These are phyloP conservation scores for Trypanosoma theileri DNA, from an alignment of 208 protist species.

Conservation along the genomic window DNA sequence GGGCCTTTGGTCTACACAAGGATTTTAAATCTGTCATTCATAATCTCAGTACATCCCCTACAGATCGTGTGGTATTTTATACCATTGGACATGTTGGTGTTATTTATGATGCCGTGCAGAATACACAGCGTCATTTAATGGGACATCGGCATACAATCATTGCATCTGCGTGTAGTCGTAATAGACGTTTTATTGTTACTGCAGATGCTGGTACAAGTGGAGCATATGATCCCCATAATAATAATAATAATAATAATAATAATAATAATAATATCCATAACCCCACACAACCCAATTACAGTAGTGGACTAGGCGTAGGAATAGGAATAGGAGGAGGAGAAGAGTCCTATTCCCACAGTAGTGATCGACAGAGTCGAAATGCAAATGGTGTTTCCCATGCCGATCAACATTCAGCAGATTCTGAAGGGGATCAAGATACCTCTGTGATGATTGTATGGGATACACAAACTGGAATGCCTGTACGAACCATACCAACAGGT, in stretches of 20 bases:
- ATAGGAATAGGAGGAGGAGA: slow-evolving; percentile 4
- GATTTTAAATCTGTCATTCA: slow-evolving; percentile 85
- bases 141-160: slow-evolving; percentile 89
- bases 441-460: slow-evolving; percentile 95
- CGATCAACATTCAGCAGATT: too few species aligned
- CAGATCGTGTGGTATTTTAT: slow-evolving; percentile 89
- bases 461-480: slow-evolving; percentile 69
- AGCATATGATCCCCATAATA: not conserved
- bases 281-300: not conserved
- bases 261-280: too few species aligned
- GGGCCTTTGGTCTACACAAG: slow-evolving; percentile 92
- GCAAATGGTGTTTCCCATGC: too few species aligned
- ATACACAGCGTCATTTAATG: slow-evolving; percentile 89
- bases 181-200: slow-evolving; percentile 92
- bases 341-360: not conserved
- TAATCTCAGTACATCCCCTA: slow-evolving; percentile 70
- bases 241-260: too few species aligned
- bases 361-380: slow-evolving; percentile 9
- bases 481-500: slow-evolving; percentile 77
- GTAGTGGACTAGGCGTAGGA: not conserved
- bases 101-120: slow-evolving; percentile 87
- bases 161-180: slow-evolving; percentile 71
- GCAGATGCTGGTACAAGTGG: slow-evolving; percentile 68
- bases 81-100: slow-evolving; percentile 87
- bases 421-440: slow-evolving; percentile 4